Evolutionary conservation across 1,284 basidiomycete species (phyloP).

Genomic region (Naganishia cerealis): DNA sequence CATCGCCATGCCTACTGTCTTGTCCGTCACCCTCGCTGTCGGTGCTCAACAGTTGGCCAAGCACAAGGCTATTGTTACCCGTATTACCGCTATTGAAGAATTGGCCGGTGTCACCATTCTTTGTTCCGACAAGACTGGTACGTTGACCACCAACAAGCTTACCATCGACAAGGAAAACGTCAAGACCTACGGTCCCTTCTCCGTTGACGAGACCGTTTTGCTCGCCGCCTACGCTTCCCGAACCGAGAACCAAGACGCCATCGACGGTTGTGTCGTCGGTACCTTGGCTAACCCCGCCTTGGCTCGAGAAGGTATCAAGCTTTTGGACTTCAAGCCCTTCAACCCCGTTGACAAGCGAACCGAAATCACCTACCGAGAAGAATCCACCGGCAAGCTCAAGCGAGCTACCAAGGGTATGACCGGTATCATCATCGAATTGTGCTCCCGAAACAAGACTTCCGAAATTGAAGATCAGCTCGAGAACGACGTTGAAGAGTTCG

Average conservation of each 20-base stretch:
- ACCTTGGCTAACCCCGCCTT: slow-evolving; percentile 71
- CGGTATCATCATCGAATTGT: slow-evolving; percentile 90
- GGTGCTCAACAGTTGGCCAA: slow-evolving; percentile 96
- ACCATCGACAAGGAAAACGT: slow-evolving; percentile 93
- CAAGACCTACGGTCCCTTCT: slow-evolving; percentile 85
- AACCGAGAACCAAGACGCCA: slow-evolving; percentile 98
- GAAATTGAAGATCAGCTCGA: slow-evolving; percentile 88
- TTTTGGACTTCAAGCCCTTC: slow-evolving; percentile 98
- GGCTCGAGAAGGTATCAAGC: slow-evolving; percentile 88
- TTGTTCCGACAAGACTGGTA: slow-evolving; percentile 96
- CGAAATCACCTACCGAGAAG: slow-evolving; percentile 94
- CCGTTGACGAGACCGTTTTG: slow-evolving; percentile 84
- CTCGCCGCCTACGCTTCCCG: slow-evolving; percentile 93
- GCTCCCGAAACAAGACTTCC: slow-evolving; percentile 92
- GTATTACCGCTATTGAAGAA: slow-evolving; percentile 97
- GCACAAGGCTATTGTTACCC: slow-evolving; percentile 97
- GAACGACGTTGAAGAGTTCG: slow-evolving; percentile 93
- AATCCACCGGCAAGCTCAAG: slow-evolving; percentile 89
- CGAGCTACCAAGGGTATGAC: slow-evolving; percentile 99
- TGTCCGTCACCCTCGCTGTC: slow-evolving; percentile 94
- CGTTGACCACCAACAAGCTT: slow-evolving; percentile 97
- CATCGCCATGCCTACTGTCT: slow-evolving; percentile 95
- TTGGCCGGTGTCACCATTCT: slow-evolving; percentile 94
- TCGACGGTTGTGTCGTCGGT: slow-evolving; percentile 81
- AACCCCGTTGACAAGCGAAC: slow-evolving; percentile 99